Conservation (phyloP, 2,329 filamentous ascomycete species). For the Microsporum canis region DNA sequence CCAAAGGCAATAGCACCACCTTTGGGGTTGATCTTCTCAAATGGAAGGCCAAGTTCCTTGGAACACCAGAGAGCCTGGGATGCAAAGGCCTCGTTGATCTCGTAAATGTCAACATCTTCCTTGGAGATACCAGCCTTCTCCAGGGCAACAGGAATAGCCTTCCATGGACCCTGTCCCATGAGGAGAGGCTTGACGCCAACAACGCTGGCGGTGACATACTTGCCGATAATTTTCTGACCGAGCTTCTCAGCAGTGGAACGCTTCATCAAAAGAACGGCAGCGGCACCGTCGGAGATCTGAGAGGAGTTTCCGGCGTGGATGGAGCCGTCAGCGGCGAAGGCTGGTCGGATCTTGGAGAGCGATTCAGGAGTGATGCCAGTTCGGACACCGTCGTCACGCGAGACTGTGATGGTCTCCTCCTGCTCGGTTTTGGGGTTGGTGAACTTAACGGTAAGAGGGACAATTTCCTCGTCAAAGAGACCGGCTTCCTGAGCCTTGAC, state of each 20-base stretch:
- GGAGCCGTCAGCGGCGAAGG: constrained; percentile 80
- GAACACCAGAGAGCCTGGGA: constrained; percentile 90
- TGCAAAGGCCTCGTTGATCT: constrained; percentile 99
- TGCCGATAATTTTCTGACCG: constrained; percentile 80
- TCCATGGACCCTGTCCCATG: constrained; percentile 93
- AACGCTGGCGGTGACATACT: constrained; percentile 75
- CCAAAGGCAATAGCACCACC: constrained; percentile 93
- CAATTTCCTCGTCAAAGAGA: constrained; percentile 88
- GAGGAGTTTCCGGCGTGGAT: constrained; percentile 96
- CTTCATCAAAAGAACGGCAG: constrained; percentile 91
- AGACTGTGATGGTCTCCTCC: constrained; percentile 69
- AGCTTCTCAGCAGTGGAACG: constrained; percentile 80
- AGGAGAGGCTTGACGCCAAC: constrained; percentile 85
- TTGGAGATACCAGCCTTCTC: constrained; percentile 74
- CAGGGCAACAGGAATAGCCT: constrained; percentile 85
- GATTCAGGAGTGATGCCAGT: constrained; percentile 76
- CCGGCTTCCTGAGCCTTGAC: constrained; percentile 71
- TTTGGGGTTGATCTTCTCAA: constrained; percentile 91
- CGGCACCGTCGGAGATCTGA: constrained; percentile 91
- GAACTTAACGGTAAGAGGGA: constrained; percentile 72
- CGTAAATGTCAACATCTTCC: constrained; percentile 90
- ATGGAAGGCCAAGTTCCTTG: constrained; percentile 70
- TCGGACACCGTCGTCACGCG: constrained; percentile 77
- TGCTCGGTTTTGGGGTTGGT: constrained; percentile 86
- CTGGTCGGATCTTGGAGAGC: constrained; percentile 78